Conservation (phyloP, 352 stramenopile genomes). For the Phytopythium oedochilum region DNA sequence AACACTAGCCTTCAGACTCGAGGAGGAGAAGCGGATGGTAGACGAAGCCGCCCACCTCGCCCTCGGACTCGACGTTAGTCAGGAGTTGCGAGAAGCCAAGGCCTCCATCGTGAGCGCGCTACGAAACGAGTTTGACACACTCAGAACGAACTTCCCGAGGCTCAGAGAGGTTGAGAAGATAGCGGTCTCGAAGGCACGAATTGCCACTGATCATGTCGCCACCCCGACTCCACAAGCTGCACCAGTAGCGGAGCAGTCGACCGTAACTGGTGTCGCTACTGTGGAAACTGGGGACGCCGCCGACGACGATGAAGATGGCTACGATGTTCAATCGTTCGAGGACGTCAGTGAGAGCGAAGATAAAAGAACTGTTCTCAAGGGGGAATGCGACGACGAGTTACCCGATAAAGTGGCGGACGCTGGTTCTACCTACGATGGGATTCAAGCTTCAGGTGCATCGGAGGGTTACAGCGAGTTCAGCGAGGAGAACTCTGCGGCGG, state of each 20-base stretch:
- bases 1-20: constrained; percentile 18
- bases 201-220: no score
- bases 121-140: constrained; percentile 18
- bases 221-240: not conserved
- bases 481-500: not conserved
- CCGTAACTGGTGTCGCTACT: no score
- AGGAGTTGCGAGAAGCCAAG: constrained; percentile 22
- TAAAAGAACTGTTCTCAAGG: not conserved
- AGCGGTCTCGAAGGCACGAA: not conserved
- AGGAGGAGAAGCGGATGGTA: constrained; percentile 41
- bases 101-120: constrained; percentile 21
- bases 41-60: constrained; percentile 32
- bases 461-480: constrained; percentile 2
- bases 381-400: not conserved
- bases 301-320: not conserved
- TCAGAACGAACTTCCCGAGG: constrained; percentile 24
- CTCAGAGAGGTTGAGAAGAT: constrained; percentile 1
- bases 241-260: not conserved
- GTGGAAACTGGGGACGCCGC: not conserved
- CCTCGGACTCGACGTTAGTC: constrained; percentile 26
- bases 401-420: not conserved
- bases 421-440: not conserved
- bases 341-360: not conserved
- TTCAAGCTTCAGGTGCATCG: not conserved
- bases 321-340: constrained; percentile 1